Evolutionary conservation across 2,329 filamentous ascomycete species (phyloP).

Genomic region (Pseudovirgaria hyperparasitica): DNA sequence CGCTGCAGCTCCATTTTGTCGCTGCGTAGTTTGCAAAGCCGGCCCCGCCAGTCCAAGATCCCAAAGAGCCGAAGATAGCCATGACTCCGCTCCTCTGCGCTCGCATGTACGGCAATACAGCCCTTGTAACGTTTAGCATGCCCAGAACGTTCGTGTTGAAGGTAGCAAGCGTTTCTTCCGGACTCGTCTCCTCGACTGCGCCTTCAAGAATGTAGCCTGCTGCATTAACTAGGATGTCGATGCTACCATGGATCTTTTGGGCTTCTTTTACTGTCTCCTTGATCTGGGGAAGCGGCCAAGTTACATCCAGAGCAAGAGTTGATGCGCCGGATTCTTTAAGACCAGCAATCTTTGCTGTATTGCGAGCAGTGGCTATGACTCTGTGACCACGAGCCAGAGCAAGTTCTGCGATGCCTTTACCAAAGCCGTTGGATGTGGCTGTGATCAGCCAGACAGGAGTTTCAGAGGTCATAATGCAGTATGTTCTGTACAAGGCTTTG

Average conservation of each 20-base stretch:
- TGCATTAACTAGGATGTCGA: constrained; percentile 36
- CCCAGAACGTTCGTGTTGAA: constrained; percentile 46
- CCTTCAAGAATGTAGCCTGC: constrained; percentile 33
- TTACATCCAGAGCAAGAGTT: constrained; percentile 29
- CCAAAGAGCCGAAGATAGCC: constrained; percentile 36
- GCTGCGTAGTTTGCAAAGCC: constrained; percentile 33
- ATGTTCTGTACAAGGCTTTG: no score
- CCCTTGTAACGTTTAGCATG: constrained; percentile 34
- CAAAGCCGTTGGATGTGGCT: constrained; percentile 36
- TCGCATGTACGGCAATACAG: constrained; percentile 36
- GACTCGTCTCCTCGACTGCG: constrained; percentile 31
- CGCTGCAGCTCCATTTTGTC: constrained; percentile 33
- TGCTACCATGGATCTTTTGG: constrained; percentile 25
- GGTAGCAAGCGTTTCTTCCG: constrained; percentile 25
- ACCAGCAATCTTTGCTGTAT: constrained; percentile 19
- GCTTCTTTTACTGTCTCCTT: constrained; percentile 23
- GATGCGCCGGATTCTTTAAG: constrained; percentile 24
- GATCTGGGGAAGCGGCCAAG: constrained; percentile 20
- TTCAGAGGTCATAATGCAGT: constrained; percentile 10
- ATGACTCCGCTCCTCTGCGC: constrained; percentile 29
- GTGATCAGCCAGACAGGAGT: constrained; percentile 37
- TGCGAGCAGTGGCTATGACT: constrained; percentile 37
- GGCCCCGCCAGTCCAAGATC: constrained; percentile 25
- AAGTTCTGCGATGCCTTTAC: constrained; percentile 30
- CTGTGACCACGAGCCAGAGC: constrained; percentile 31